Conservation (phyloP, 1,284 basidiomycete genomes). For the Retiboletus fuscus region DNA sequence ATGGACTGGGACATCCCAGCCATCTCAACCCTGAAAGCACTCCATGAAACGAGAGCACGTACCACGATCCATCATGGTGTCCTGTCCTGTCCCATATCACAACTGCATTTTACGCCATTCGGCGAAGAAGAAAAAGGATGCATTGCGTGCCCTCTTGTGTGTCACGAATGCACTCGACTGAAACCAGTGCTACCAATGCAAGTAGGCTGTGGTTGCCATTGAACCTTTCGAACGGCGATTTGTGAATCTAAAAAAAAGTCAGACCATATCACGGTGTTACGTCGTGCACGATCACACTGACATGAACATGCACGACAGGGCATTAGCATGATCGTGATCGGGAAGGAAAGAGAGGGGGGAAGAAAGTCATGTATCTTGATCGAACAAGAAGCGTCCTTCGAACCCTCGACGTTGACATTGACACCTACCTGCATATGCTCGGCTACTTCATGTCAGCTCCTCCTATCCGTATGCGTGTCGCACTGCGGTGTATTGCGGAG, state of each 20-base stretch:
- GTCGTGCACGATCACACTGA: constrained; percentile 21
- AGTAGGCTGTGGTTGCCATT: constrained; percentile 18
- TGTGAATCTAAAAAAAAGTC: not conserved
- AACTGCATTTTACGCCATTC: constrained; percentile 11
- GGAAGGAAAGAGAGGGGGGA: not conserved
- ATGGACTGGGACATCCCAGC: not conserved
- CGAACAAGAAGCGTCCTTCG: constrained; percentile 25
- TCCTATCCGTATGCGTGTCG: not conserved
- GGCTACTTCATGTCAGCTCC: constrained; percentile 19
- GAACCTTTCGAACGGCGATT: constrained; percentile 35
- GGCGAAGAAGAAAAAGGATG: constrained; percentile 1
- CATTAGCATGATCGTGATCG: constrained; percentile 17
- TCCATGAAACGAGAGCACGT: constrained; percentile 17
- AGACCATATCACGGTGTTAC: constrained; percentile 15
- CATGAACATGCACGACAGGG: constrained; percentile 12
- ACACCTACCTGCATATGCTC: constrained; percentile 20
- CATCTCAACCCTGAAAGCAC: constrained; percentile 13
- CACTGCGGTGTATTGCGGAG: not conserved
- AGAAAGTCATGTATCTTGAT: constrained; percentile 19
- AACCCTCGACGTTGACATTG: constrained; percentile 26
- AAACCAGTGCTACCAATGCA: constrained; percentile 26
- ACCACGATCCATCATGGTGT: not conserved
- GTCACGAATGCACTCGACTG: constrained; percentile 9
- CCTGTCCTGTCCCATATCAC: constrained; percentile 1
- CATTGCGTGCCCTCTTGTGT: not conserved